Percentiles rank a stretch among this genome's conserved stretches.
These are phyloP conservation scores for Aspergillus sp. DNA, from an alignment of 2,329 filamentous ascomycete species.

Conservation along the genomic window DNA sequence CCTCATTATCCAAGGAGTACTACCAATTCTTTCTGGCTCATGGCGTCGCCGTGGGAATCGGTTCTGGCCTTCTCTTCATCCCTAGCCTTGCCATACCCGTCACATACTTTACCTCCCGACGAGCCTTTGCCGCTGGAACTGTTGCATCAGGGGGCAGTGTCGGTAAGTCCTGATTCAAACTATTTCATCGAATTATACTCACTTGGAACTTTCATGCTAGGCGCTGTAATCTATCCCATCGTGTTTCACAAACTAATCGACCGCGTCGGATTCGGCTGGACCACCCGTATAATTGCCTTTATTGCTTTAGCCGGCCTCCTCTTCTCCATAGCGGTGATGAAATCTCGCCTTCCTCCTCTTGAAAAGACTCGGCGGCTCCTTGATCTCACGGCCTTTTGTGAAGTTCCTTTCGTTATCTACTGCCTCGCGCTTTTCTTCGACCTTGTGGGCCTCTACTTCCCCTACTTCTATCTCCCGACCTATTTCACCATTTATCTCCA, in stretches of 20 bases:
- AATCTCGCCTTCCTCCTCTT: conserved; percentile 27
- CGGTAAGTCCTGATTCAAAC: background rate
- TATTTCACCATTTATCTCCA: conserved; percentile 54
- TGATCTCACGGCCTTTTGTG: conserved; percentile 40
- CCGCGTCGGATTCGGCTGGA: background rate
- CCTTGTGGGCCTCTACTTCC: conserved; percentile 49
- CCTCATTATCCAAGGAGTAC: background rate
- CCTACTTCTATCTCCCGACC: conserved; percentile 56
- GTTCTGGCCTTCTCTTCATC: conserved; percentile 3
- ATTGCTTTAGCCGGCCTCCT: background rate
- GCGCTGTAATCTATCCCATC: background rate
- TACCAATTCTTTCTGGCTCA: conserved; percentile 9
- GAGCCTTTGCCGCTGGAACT: background rate
- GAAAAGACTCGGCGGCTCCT: conserved; percentile 33
- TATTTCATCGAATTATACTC: no score
- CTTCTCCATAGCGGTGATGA: background rate
- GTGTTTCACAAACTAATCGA: background rate
- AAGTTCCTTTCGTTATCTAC: conserved; percentile 42
- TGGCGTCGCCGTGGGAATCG: background rate
- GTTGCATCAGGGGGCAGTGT: background rate
- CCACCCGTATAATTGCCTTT: background rate
- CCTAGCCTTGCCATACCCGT: conserved; percentile 5
- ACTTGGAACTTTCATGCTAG: background rate
- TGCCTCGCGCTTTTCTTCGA: conserved; percentile 44
- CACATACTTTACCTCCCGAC: conserved; percentile 1